These are phyloP conservation scores for Sodiomyces alkalinus DNA, from an alignment of 2,329 filamentous ascomycete genomes.

Conservation along the genomic window DNA sequence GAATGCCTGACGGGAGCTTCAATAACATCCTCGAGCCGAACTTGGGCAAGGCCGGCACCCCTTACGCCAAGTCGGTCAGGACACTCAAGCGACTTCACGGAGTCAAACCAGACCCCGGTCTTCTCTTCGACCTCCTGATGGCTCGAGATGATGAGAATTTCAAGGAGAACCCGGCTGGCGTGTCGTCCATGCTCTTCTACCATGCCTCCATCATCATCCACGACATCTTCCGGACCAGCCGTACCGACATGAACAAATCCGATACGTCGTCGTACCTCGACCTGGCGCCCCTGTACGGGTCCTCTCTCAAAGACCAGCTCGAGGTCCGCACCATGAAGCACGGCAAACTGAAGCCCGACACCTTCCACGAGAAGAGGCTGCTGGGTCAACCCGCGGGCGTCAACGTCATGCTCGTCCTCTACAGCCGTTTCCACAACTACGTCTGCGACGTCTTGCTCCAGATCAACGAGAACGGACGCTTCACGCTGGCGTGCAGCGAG, in stretches of 20 bases:
- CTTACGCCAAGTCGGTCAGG: constrained; percentile 9
- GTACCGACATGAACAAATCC: constrained; percentile 12
- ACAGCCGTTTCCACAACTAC: constrained; percentile 22
- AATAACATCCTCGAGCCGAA: constrained; percentile 7
- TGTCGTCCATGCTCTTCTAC: constrained; percentile 64
- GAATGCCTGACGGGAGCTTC: constrained; percentile 9
- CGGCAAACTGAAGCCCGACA: constrained; percentile 37
- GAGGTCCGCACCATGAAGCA: constrained; percentile 30
- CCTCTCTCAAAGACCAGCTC: constrained; percentile 32
- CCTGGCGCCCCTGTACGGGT: constrained; percentile 34
- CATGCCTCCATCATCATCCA: constrained; percentile 53
- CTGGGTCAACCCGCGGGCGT: constrained; percentile 36
- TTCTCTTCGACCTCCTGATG: not conserved
- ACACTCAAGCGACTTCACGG: no score
- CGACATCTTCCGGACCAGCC: constrained; percentile 26
- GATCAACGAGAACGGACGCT: constrained; percentile 27
- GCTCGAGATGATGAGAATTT: constrained; percentile 29
- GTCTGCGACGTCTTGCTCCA: constrained; percentile 6
- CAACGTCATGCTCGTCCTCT: constrained; percentile 34
- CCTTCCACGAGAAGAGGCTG: constrained; percentile 34
- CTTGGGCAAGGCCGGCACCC: constrained; percentile 8
- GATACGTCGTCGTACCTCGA: constrained; percentile 30
- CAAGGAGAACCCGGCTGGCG: constrained; percentile 52
- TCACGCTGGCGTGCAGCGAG: constrained; percentile 10
- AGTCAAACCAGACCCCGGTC: constrained; percentile 7